Evolutionary conservation across 768 basidiomycete genomes (phyloP).

Genomic region (Hirschioporus abietinus): DNA sequence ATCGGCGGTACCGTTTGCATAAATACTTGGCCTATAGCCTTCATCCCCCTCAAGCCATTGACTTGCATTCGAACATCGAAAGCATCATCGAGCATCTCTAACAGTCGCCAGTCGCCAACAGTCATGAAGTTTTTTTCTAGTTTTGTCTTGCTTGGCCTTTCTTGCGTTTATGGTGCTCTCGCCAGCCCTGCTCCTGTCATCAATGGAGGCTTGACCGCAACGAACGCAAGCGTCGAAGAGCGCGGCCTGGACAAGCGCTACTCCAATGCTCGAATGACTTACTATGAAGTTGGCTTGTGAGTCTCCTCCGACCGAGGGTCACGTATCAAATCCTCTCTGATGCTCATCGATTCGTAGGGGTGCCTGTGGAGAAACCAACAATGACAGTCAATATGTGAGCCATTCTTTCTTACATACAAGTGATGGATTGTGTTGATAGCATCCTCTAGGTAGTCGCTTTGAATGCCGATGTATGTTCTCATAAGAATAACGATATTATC

Average conservation of each 20-base stretch:
- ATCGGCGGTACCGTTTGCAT: background rate
- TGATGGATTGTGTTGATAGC: background rate
- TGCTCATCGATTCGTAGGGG: constrained; percentile 22
- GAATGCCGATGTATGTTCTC: constrained; percentile 22
- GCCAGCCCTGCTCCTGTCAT: background rate
- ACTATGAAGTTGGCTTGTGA: constrained; percentile 47
- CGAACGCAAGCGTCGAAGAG: background rate
- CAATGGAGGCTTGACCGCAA: background rate
- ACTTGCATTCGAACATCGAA: background rate
- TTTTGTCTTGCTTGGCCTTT: background rate
- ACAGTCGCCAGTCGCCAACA: background rate
- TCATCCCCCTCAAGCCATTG: background rate
- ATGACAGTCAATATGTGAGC: constrained; percentile 35
- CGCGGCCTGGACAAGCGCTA: constrained; percentile 11
- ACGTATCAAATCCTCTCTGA: too few species aligned
- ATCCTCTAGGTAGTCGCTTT: constrained; percentile 47
- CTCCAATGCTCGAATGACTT: constrained; percentile 41
- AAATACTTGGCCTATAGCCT: background rate
- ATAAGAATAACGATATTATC: background rate
- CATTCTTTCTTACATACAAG: background rate
- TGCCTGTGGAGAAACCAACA: constrained; percentile 45
- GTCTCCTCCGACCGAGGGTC: too few species aligned
- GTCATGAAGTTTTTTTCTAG: background rate
- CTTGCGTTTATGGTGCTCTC: background rate
- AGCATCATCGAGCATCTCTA: background rate